Base-by-base conservation (phyloP, 495 filamentous ascomycete species). In the Sordaria brevicollis region DNA sequence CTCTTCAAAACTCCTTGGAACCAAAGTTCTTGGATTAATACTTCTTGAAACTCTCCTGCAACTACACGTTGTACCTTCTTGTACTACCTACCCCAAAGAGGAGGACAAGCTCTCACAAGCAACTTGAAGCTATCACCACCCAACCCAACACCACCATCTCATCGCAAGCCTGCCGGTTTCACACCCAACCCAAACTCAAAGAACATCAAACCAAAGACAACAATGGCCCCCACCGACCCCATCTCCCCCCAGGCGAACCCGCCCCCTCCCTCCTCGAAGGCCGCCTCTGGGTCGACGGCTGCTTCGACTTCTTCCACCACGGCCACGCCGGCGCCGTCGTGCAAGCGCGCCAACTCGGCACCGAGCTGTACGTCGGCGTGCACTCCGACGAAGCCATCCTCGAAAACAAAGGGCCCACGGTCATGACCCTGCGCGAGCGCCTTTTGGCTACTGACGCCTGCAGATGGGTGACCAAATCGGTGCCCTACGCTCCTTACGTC, bases 301-400 rank as follows among this genome's bases (percentile, higher is more conserved):
- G 95, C 81, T 99, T 96, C 81, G 95, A 99, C 82, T 99, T 99
- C 80, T 93, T 91, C 79, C 95, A 99, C 79, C 95, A 99, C 75
- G 95, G 95, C 72, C 95, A 99, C 82, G 94, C 95, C 6, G 95
- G 96, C 41, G 96, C 95, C 66, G 95, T 98, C 86, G 88, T 98
- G 21, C 95, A 99, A 78, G 79, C 79, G 37, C 77, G 80, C 65
- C 83, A 85, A 71, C 85, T 97, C 25, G 96, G 96, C 69, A 90
- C 87, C 66, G 91, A 94, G 80, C 88, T 99, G 34, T 85, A 90
- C 71, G 94, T 97, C 65, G 95, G 95, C 35, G 89, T 98, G 66
- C 95, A 99, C 79, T 95, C 92, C 15, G 95, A 99, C 78, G 90
- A 97, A 78, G 91, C 90, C 13, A 99, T 99, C 76, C 84, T 96